Conservation (phyloP, 2,329 filamentous ascomycete genomes). For the Celoporthe dispersa region DNA sequence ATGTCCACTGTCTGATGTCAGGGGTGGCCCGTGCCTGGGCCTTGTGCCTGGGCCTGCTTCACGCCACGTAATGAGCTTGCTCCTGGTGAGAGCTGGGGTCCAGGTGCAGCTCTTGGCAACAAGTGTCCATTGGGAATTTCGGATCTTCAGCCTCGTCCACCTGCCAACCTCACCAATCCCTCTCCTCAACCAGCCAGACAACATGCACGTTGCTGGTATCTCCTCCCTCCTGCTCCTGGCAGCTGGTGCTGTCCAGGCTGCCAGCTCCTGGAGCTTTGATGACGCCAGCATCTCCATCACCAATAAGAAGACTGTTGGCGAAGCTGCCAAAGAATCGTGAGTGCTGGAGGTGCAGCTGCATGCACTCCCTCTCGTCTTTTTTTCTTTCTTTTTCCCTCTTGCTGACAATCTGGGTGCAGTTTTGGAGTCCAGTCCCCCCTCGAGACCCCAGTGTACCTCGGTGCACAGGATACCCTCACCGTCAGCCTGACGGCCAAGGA, state of each 20-base stretch:
- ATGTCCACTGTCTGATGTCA: not conserved
- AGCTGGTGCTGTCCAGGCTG: conserved; percentile 55
- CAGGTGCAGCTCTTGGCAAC: conserved; percentile 20
- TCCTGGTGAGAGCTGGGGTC: conserved; percentile 10
- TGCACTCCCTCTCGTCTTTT: conserved; percentile 7
- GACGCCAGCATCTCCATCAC: conserved; percentile 71
- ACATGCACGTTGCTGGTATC: conserved; percentile 49
- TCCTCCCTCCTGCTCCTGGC: conserved; percentile 52
- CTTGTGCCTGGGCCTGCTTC: conserved; percentile 18
- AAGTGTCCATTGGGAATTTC: conserved; percentile 25
- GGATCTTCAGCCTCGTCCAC: conserved; percentile 19
- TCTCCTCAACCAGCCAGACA: conserved; percentile 23
- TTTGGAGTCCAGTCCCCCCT: conserved; percentile 64
- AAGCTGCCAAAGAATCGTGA: conserved; percentile 69
- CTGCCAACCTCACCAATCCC: conserved; percentile 19
- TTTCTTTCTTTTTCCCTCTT: conserved; percentile 23
- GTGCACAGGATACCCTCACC: conserved; percentile 75
- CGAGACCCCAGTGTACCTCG: conserved; percentile 66
- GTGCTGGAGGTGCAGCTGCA: conserved; percentile 34
- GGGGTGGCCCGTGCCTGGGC: conserved; percentile 10
- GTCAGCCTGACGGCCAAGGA: conserved; percentile 81
- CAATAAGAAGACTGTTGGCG: conserved; percentile 63
- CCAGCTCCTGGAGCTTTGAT: conserved; percentile 72
- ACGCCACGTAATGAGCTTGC: conserved; percentile 29
- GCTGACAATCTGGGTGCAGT: conserved; percentile 46